Base-by-base conservation (phyloP, 2,329 filamentous ascomycete species). In the Zymoseptoria crescenta region DNA sequence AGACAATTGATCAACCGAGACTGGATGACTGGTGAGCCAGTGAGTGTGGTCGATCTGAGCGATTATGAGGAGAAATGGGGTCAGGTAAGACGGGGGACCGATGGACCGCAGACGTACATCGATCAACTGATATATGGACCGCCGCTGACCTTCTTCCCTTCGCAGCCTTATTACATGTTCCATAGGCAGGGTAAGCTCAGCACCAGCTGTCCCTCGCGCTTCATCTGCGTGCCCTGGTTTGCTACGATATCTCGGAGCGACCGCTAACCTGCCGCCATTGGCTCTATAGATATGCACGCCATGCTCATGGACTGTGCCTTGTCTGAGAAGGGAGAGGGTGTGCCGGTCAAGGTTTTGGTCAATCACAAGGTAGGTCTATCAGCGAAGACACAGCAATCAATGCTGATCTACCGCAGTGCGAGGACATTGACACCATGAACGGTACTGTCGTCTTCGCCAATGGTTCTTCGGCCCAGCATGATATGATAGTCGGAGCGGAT, bases 31-130 rank as follows among this genome's bases (percentile, higher is more conserved):
- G 86, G 86, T 0, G 82, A 87, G 72, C 80, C 83, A 0, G 79
- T 84, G 24, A 87, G 81, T 64, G 82, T 85, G 0, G 87, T 86
- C 65, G 80, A 83, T 64, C 72, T 89, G 19, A 79, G 74, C 9
- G 85, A 88, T 67, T 88, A 88, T 59, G 81, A 88, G 71, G 69
- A 83, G 73, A 76, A 76, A 56, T 88, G 85, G 84, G 85, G 84
- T 10, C 81, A 83, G 70, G 35, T n/a, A 45, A 45, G 35, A 16
- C 10, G 13, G 35, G 7, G 7, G n/a, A n/a, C n/a, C n/a, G n/a
- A n/a, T n/a, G 13, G 35, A 16, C 35, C 13, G 16, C 5, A 45
- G 10, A 16, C 16, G 13, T 45, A 16, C 35, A 45, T 45, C 13
- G 35, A 45, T 16, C 10, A 45, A 16, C 9, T 16, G 8, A 45